Evolutionary conservation across 768 basidiomycete genomes (phyloP).

Genomic region (Suillus variegatus): DNA sequence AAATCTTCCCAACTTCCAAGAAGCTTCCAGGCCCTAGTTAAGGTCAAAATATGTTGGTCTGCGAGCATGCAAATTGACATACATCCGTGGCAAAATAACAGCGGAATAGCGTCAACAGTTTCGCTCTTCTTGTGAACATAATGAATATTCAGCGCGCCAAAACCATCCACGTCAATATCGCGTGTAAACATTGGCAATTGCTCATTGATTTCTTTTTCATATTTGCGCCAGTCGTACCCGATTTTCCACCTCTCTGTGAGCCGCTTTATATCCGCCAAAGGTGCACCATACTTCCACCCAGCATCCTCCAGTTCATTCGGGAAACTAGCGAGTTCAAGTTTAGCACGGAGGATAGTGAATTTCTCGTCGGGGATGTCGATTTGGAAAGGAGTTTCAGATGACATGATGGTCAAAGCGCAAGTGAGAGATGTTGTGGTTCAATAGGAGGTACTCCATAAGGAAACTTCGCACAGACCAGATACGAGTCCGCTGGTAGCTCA

Average conservation of each 20-base stretch:
- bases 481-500: not conserved
- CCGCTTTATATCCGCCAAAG: conserved; percentile 49
- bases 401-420: conserved; percentile 19
- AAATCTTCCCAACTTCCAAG: conserved; percentile 55
- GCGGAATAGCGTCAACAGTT: conserved; percentile 48
- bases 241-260: conserved; percentile 51
- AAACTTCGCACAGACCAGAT: not conserved
- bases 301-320: conserved; percentile 60
- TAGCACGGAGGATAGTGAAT: conserved; percentile 42
- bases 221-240: conserved; percentile 56
- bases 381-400: conserved; percentile 44
- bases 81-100: conserved; percentile 67
- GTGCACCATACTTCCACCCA: conserved; percentile 52
- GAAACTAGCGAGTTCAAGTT: conserved; percentile 48
- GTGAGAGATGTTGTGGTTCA: not conserved
- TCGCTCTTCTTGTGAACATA: conserved; percentile 58
- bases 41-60: not conserved
- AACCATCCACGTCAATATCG: conserved; percentile 49
- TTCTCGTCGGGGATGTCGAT: conserved; percentile 46
- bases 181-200: conserved; percentile 38
- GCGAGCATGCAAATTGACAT: not conserved
- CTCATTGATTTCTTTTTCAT: conserved; percentile 50
- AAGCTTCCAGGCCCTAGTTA: conserved; percentile 62
- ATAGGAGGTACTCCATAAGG: not conserved
- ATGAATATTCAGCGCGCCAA: conserved; percentile 53